A percentile compares a stretch with the other conserved stretches of the same genome.
phyloP scores from a whole-genome alignment of 163 green algal genomes.

The Scenedesmus sp. region DNA sequence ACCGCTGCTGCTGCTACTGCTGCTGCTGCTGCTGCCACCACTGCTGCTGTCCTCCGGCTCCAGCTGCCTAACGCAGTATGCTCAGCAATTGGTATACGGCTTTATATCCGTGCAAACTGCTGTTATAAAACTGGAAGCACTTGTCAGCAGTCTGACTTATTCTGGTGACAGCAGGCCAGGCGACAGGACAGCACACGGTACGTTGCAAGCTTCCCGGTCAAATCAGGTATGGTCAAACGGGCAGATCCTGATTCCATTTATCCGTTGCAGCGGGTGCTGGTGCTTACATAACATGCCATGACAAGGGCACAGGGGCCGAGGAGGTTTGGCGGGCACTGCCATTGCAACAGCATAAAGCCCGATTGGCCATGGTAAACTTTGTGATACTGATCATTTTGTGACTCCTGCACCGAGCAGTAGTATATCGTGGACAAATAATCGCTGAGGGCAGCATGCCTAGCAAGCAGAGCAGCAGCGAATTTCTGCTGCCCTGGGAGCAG shows the following conservation, averaged over 20 bases:
- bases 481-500: background rate
- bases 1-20: background rate
- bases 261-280: too few relatives aligned
- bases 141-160: background rate
- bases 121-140: background rate
- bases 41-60: background rate
- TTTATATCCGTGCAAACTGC: background rate
- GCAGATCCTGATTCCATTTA: too few relatives aligned
- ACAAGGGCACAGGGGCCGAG: background rate
- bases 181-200: background rate
- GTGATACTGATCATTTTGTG: background rate
- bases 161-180: background rate
- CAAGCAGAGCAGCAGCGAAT: background rate
- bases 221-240: too few relatives aligned
- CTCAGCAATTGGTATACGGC: too few relatives aligned
- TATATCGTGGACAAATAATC: background rate
- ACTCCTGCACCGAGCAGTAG: background rate
- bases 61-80: background rate
- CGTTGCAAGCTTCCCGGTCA: background rate
- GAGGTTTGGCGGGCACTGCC: background rate
- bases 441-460: background rate
- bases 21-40: constrained; percentile 13
- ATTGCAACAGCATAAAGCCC: background rate
- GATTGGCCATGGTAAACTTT: background rate
- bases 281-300: background rate